A percentile compares a stretch with the other conserved stretches of the same genome.
Evolutionary conservation across 192 early-diverging fungal species (phyloP).

Genomic region (Coemansia sp.): DNA sequence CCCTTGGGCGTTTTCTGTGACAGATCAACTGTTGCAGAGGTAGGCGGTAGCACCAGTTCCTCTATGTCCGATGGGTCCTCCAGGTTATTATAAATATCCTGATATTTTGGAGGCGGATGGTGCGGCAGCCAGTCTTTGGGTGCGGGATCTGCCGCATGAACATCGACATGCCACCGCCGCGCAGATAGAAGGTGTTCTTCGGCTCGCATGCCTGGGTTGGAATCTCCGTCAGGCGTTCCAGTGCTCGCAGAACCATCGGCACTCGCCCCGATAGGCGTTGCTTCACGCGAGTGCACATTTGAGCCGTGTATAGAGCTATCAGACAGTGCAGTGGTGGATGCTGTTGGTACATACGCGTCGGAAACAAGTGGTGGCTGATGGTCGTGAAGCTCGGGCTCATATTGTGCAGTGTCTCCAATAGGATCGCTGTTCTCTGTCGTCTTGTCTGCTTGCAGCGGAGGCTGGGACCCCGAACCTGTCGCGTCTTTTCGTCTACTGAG

Average conservation of each 20-base stretch:
- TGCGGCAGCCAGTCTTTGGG: conserved; percentile 9
- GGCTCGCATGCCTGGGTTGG: not conserved
- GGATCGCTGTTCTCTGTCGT: not conserved
- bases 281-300: conserved; percentile 21
- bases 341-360: not conserved
- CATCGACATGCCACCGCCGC: conserved; percentile 22
- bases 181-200: conserved; percentile 14
- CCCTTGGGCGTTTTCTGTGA: not conserved
- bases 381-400: not conserved
- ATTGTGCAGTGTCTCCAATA: not conserved
- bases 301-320: conserved; percentile 29
- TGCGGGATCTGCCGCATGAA: not conserved
- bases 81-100: conserved; percentile 24
- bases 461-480: not conserved
- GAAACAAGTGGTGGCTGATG: not conserved
- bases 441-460: not conserved
- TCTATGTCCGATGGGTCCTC: conserved; percentile 42
- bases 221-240: conserved; percentile 2
- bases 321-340: not conserved
- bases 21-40: conserved; percentile 11
- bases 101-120: conserved; percentile 3
- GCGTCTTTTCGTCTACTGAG: not conserved
- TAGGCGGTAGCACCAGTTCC: conserved; percentile 40
- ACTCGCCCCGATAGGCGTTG: conserved; percentile 5
- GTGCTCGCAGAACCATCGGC: not conserved